phyloP scores from a whole-genome alignment of 129 eudicot species.

The Dittrichia graveolens region DNA sequence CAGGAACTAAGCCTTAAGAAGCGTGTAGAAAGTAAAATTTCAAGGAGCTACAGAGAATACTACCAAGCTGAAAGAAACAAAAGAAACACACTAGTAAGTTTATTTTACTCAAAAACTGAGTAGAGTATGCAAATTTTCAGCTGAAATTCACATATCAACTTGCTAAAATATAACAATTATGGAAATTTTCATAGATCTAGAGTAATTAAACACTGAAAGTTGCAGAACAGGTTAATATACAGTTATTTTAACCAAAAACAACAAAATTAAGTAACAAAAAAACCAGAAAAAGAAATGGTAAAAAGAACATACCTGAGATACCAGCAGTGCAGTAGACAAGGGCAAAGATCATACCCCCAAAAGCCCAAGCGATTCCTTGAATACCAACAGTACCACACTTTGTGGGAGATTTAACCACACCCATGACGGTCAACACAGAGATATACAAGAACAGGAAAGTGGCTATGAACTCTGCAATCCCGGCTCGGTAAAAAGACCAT shows the following conservation, averaged over 20 bases:
- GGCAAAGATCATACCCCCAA: constrained; percentile 96
- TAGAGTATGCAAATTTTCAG: no score
- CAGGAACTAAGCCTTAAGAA: no score
- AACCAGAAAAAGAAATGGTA: background rate
- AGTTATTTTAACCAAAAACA: background rate
- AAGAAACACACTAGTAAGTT: background rate
- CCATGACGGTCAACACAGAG: constrained; percentile 80
- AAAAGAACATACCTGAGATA: constrained; percentile 55
- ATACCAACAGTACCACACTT: constrained; percentile 86
- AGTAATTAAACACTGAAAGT: background rate
- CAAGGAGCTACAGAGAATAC: no score
- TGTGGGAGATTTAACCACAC: constrained; percentile 45
- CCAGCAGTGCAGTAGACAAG: constrained; percentile 93
- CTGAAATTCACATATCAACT: no score
- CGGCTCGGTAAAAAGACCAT: constrained; percentile 92
- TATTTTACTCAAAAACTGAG: no score
- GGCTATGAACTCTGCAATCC: constrained; percentile 89
- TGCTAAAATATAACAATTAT: background rate
- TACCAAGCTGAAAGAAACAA: background rate
- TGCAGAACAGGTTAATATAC: background rate
- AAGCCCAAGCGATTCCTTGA: constrained; percentile 96
- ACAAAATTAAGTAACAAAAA: background rate
- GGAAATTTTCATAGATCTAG: constrained; percentile 14
- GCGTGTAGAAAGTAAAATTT: no score
- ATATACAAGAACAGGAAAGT: constrained; percentile 82